Evolutionary conservation across 2,329 filamentous ascomycete species (phyloP).

Genomic region (Chaetomium sp.): DNA sequence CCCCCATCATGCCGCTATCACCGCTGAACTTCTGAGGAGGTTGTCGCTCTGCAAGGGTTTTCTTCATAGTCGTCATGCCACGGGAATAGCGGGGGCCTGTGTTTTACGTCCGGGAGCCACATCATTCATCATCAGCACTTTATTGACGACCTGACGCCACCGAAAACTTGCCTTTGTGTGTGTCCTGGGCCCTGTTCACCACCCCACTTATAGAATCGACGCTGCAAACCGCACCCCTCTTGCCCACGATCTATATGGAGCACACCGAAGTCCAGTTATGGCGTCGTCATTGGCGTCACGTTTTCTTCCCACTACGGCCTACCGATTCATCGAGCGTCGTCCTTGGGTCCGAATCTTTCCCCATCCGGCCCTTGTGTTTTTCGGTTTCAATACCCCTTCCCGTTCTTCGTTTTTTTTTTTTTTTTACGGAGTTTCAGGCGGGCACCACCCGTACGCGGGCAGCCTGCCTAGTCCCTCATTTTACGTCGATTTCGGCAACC

Average conservation of each 20-base stretch:
- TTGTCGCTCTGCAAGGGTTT: not conserved
- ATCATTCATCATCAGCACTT: constrained; percentile 5
- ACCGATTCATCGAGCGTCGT: constrained; percentile 1
- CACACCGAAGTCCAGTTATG: not conserved
- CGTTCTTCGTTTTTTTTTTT: constrained; percentile 15
- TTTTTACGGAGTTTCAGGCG: not conserved
- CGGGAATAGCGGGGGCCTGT: constrained; percentile 28
- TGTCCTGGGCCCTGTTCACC: not conserved
- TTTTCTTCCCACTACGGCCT: not conserved
- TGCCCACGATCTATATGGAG: not conserved
- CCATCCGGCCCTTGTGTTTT: constrained; percentile 21
- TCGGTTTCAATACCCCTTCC: constrained; percentile 30
- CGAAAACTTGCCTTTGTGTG: constrained; percentile 35
- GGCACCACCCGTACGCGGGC: not conserved
- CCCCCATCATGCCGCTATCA: constrained; percentile 67
- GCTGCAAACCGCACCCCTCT: not conserved
- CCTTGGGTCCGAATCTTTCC: constrained; percentile 15
- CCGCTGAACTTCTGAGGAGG: constrained; percentile 57
- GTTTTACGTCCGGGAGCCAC: constrained; percentile 25
- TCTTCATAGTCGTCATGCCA: constrained; percentile 29
- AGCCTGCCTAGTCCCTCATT: not conserved
- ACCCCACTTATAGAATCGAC: not conserved
- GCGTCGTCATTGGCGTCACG: not conserved
- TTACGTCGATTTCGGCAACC: not conserved
- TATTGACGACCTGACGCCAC: constrained; percentile 29